Conservation (phyloP, 768 basidiomycete genomes). For the Agrocybe chaxingu region DNA sequence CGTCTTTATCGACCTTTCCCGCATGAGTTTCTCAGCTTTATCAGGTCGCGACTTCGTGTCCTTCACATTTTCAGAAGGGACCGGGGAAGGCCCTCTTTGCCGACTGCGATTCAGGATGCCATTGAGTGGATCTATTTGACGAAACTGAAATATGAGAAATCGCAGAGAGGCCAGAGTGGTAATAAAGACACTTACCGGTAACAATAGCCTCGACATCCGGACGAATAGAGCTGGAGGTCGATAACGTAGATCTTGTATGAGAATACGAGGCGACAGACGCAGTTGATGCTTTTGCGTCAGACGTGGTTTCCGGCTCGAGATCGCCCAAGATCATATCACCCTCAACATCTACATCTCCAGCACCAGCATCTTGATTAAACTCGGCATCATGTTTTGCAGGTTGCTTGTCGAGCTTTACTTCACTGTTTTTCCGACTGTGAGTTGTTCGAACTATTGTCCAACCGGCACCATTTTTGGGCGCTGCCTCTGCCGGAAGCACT, state of each 20-base stretch:
- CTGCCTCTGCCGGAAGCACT: constrained; percentile 20
- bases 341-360: constrained; percentile 64
- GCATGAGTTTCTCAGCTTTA: constrained; percentile 56
- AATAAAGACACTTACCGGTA: constrained; percentile 50
- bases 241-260: constrained; percentile 43
- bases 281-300: constrained; percentile 18
- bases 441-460: constrained; percentile 73
- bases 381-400: constrained; percentile 12
- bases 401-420: constrained; percentile 12
- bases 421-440: constrained; percentile 21
- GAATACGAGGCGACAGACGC: constrained; percentile 24
- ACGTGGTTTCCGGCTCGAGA: constrained; percentile 54
- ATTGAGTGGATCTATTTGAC: constrained; percentile 52
- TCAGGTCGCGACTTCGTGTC: constrained; percentile 20
- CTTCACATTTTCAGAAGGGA: constrained; percentile 18
- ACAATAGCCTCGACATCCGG: constrained; percentile 74
- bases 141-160: constrained; percentile 18
- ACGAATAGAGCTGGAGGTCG: constrained; percentile 50
- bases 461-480: constrained; percentile 45
- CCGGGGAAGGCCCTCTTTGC: constrained; percentile 32
- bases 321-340: constrained; percentile 77
- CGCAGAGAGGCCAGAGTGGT: constrained; percentile 9
- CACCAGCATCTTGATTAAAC: constrained; percentile 23
- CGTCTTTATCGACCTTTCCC: constrained; percentile 75
- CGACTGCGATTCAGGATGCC: constrained; percentile 45